Base-by-base conservation (phyloP, 352 stramenopile genomes). In the Phytophthora tentaculata region DNA sequence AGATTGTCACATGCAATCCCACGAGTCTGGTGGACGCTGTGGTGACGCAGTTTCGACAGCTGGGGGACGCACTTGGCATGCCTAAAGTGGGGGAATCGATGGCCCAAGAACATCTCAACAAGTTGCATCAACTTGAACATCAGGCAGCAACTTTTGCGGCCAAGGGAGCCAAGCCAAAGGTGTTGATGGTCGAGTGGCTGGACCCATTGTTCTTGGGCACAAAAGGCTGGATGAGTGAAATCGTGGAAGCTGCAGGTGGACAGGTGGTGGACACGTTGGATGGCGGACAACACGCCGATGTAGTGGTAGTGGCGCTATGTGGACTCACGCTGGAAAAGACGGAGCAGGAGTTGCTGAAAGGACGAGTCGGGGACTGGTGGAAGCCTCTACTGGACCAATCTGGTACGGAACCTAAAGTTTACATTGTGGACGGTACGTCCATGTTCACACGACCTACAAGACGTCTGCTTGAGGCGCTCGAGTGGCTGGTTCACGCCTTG, bases 151-250 rank as follows among this genome's bases (percentile, higher is more conserved):
- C 23, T 14, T 54, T 77, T 0, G 67, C 67, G 7, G 58, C 65
- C 56, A 8, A 51, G 51, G n/a, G 12, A 24, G 32, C 7, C 14
- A 59, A 55, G 32, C 72, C 70, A 1, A 67, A 64, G 8, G 80
- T 91, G 56, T 45, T 89, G 23, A 72, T 92, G 63, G 70, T 92
- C 45, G 84, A 92, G 67, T 92, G 84, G 84, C 73, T 89, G n/a
- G 79, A 90, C 22, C 84, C 84, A 39, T 59, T 92, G 43, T 91
- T 90, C 24, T 56, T 90, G 13, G 84, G 79, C 24, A 83, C 76
- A 3, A 76, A 79, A 49, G 80, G 84, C 13, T 92, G 84, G 84
- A 88, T 89, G 72, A 71, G 78, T 26, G 82, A 92, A 58, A 84
- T 92, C 26, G 71, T 92, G 7, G 69, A 78, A 35, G 66, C 72